These are phyloP conservation scores for Neurospora sp. DNA, from an alignment of 495 filamentous ascomycete genomes.

Conservation along the genomic window DNA sequence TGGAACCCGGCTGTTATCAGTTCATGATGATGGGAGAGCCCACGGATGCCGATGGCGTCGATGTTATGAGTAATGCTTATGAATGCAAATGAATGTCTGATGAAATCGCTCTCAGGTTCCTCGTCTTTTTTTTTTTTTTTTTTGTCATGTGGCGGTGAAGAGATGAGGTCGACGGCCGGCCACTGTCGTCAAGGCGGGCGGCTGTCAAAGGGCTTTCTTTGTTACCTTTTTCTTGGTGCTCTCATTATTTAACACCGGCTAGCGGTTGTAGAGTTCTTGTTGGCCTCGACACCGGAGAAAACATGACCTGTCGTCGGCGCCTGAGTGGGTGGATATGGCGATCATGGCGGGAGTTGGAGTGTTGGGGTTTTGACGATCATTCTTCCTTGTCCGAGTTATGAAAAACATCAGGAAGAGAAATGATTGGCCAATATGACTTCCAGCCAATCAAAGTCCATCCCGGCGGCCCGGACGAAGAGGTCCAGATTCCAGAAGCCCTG, in stretches of 20 bases:
- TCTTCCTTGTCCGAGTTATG: background rate
- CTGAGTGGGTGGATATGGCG: background rate
- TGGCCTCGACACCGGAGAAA: background rate
- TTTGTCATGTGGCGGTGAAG: background rate
- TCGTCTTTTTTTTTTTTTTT: background rate
- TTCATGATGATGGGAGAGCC: background rate
- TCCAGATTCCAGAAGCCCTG: background rate
- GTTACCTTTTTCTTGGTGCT: background rate
- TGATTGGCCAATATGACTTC: background rate
- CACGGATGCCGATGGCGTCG: background rate
- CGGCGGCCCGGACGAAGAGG: background rate
- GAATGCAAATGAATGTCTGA: background rate
- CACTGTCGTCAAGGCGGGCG: background rate
- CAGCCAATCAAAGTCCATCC: background rate
- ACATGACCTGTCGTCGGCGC: background rate
- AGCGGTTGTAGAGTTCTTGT: background rate
- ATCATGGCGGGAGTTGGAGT: background rate
- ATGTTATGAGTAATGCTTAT: background rate
- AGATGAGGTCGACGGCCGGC: background rate
- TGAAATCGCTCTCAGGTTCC: background rate
- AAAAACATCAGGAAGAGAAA: background rate
- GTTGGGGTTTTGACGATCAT: background rate
- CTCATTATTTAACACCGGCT: background rate
- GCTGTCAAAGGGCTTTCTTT: background rate
- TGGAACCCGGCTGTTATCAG: background rate